Evolutionary conservation across 2,329 filamentous ascomycete genomes (phyloP), one percentile per base, ranked within the genome.

Genomic region (Zymoseptoria brevis): DNA sequence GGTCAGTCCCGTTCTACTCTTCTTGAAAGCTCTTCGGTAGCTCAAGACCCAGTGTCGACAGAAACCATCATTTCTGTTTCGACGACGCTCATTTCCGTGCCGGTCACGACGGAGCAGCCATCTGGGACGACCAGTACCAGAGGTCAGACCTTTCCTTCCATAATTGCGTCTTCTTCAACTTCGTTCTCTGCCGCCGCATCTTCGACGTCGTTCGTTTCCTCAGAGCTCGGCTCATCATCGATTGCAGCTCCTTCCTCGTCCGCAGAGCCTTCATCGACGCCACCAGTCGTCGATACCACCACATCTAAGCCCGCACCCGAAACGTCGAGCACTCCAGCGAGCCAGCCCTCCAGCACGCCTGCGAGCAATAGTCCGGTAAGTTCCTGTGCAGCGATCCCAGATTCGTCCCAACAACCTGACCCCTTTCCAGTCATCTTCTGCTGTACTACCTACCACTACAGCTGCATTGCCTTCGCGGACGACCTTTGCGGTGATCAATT

Each of bases 391-490:
- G 5, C 35, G 35, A 45, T 45, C 5, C 35, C 5, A 16, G 16
- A 45, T n/a, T n/a, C 16, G 13, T 16, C 5, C 35, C 35, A 41
- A 45, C 35, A 45, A 45, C 13, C 35, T 45, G 16, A 45, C 16
- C 13, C 35, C 13, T 16, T 19, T 19, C 19, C 19, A 51, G 50
- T 51, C 50, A n/a, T 51, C 50, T 24, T n/a, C 50, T 21, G 50
- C 50, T 51, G 50, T 51, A 51, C n/a, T 19, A 51, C 50, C 50
- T 7, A 45, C 35, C 8, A 73, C 73, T 1, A 66, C 71, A 4
- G 72, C 74, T 22, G 74, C 75, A 4, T 73, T 69, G 3, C 60
- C 73, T 1, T 69, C 35, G 35, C 35, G 16, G 35, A 45, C 35
- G n/a, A 58, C 66, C 11, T 64, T 71, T 13, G 75, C 74, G 35